phyloP scores from a whole-genome alignment of 805 yeast genomes.

The Kodamaea neixiangensis region DNA sequence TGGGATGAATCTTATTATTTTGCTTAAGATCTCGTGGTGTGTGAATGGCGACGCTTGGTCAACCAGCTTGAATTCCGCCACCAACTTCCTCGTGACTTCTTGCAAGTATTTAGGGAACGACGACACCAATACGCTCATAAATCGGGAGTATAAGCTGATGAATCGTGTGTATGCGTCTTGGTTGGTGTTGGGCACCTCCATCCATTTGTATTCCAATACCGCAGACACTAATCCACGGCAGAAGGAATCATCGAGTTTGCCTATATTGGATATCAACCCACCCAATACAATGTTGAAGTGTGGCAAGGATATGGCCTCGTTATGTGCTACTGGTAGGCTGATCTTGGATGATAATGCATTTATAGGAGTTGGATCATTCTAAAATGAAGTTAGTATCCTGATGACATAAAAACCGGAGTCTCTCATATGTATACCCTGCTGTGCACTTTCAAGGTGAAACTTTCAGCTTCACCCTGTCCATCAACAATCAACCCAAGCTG shows the following conservation, averaged over 20 bases:
- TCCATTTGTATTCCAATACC: slow-evolving; percentile 67
- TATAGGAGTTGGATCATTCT: slow-evolving; percentile 53
- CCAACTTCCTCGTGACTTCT: slow-evolving; percentile 72
- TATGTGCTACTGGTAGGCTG: slow-evolving; percentile 49
- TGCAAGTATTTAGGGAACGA: slow-evolving; percentile 89
- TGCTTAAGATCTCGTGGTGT: slow-evolving; percentile 63
- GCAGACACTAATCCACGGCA: slow-evolving; percentile 58
- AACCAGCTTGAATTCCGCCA: slow-evolving; percentile 52
- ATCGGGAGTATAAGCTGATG: slow-evolving; percentile 61
- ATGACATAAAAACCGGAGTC: not conserved
- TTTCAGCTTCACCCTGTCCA: too few relatives aligned
- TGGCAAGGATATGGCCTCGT: slow-evolving; percentile 54
- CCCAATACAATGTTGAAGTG: slow-evolving; percentile 59
- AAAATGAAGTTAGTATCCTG: slow-evolving; percentile 12
- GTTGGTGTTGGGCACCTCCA: slow-evolving; percentile 30
- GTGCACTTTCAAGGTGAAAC: too few relatives aligned
- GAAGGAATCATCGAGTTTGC: slow-evolving; percentile 61
- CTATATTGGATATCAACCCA: slow-evolving; percentile 61
- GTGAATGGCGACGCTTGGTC: slow-evolving; percentile 20
- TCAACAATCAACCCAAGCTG: not conserved
- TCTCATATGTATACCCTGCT: slow-evolving; percentile 9
- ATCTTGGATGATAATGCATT: slow-evolving; percentile 63
- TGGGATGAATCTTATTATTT: slow-evolving; percentile 74
- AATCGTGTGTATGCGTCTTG: slow-evolving; percentile 29
- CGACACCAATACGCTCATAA: slow-evolving; percentile 75